A percentile compares a stretch with the other conserved stretches of the same genome.
Conservation (phyloP, 257 asterid species). For the Plantago elongata region DNA sequence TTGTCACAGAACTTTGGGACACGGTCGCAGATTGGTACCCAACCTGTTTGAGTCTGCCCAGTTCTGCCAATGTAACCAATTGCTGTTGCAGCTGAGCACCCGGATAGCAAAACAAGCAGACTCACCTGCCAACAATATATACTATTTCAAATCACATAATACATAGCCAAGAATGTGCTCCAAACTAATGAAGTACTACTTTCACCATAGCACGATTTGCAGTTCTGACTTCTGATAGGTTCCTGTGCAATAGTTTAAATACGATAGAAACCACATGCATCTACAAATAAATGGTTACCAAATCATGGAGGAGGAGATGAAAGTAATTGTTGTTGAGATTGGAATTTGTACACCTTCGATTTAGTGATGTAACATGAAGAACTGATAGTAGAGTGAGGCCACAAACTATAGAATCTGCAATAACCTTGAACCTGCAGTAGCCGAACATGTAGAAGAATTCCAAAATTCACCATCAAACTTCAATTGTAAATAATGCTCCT, state of each 20-base stretch:
- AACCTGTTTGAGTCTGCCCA: slow-evolving; percentile 34
- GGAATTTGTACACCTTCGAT: slow-evolving; percentile 18
- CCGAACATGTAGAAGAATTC: no score
- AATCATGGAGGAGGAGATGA: slow-evolving; percentile 29
- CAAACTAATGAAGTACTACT: no score
- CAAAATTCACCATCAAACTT: no score
- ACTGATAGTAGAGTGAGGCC: slow-evolving; percentile 29
- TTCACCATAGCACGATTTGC: no score
- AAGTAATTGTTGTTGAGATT: slow-evolving; percentile 28
- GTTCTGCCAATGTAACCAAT: slow-evolving; percentile 34
- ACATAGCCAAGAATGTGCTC: no score
- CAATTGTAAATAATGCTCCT: no score
- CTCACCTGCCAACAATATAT: slow-evolving; percentile 25
- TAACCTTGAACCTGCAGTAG: slow-evolving; percentile 29
- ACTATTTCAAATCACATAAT: not conserved
- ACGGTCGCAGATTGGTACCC: slow-evolving; percentile 35
- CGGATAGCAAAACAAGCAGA: slow-evolving; percentile 32
- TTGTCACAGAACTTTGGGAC: slow-evolving; percentile 32
- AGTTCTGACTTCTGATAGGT: no score
- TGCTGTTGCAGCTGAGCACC: slow-evolving; percentile 39
- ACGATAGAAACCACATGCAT: not conserved
- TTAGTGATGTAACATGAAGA: slow-evolving; percentile 21
- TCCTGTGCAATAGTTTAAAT: no score
- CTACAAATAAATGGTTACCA: slow-evolving; percentile 27
- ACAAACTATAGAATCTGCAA: slow-evolving; percentile 27